Evolutionary conservation across 768 basidiomycete genomes (phyloP), one percentile per base, ranked within the genome.

Genomic region (Cytidiella melzeri): DNA sequence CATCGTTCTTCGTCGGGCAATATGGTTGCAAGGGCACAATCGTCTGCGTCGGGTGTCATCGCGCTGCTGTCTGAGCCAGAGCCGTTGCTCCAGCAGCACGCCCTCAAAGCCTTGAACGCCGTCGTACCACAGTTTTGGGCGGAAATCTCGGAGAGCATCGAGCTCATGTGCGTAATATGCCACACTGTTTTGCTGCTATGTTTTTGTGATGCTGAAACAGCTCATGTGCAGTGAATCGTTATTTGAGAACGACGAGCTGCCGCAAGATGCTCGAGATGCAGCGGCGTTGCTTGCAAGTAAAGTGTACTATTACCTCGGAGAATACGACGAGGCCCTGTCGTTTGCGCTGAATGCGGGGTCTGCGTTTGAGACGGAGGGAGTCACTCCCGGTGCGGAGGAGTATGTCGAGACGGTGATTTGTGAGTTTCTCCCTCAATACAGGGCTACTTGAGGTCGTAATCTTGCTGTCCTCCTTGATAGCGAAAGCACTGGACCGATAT

Each of bases 101-200:
- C 96, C 20, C 81, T 99, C 58, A 80, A 80, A 43, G 77, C 84
- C 40, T 76, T 99, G 46, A 87, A 82, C 61, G 71, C 79, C 13
- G 79, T 97, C 40, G 92, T 98, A 5, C 82, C 93, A 34, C 85
- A 89, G 59, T 98, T 97, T 68, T 99, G 96, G 96, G 87, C 95
- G 41, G 96, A 99, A 75, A 95, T 98, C 61, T 93, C 92, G 58
- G 96, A 99, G 67, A 82, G 89, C 64, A 85, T 97, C 59, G 79
- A 87, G 27, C 71, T 83, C 51, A 92, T 98, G 94, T 91, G 65
- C 59, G 90, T 72, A 5, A 45, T 19, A 20, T 23, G 15, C 21
- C 15, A 25, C 45, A 37, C 47, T 4, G 30, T 40, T 28, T 23
- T 13, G 25, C 23, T 27, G n/a, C 9, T 38, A 51, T 54, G 12